Base-by-base conservation (phyloP, 768 basidiomycete species). In the Hericium coralloides region DNA sequence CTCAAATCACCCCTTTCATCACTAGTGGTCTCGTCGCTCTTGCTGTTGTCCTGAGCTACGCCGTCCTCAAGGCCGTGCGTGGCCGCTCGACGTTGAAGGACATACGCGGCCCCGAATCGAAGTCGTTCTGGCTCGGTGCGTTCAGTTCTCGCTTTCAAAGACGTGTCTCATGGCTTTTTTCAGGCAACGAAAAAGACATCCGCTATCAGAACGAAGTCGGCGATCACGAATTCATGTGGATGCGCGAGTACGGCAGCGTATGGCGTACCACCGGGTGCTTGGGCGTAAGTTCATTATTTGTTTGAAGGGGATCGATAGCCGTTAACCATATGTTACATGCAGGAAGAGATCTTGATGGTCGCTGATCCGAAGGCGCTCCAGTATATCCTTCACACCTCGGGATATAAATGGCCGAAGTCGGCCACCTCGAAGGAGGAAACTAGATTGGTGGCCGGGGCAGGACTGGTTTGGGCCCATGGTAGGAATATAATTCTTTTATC, bases 181-280 rank as follows among this genome's bases (percentile, higher is more conserved):
- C 25, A 70, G 70, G 70, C 20, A 63, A 63, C 45, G 64, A 68
- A 17, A 53, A 57, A 23, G 59, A 63, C 4, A 14, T 67, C 52
- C 58, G 57, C 25, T 51, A 58, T 25, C 63, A 69, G 22, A 55
- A 61, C 31, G 62, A 70, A 47, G 65, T 69, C 8, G 70, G 70
- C 36, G 70, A 71, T 45, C 47, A 10, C 0, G 60, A 62, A 38
- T 60, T 57, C 53, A 31, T 53, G 18, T 70, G 67, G 67, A 59
- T 60, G 47, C 59, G 59, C 14, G 59, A 63, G 54, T 71, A 67
- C 18, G 70, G 70, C 12, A 55, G 53, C 8, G 66, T 64, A 20
- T 62, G 60, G 60, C 60, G 60, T 41, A 56, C 60, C 39, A 38
- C 41, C 25, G 60, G 61, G 8, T 26, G 57, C n/a, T 52, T 66